Percentiles rank a stretch among this genome's conserved stretches.
Conservation (phyloP, 202 grass and related monocot species). For the Dendrocalamus latiflorus region DNA sequence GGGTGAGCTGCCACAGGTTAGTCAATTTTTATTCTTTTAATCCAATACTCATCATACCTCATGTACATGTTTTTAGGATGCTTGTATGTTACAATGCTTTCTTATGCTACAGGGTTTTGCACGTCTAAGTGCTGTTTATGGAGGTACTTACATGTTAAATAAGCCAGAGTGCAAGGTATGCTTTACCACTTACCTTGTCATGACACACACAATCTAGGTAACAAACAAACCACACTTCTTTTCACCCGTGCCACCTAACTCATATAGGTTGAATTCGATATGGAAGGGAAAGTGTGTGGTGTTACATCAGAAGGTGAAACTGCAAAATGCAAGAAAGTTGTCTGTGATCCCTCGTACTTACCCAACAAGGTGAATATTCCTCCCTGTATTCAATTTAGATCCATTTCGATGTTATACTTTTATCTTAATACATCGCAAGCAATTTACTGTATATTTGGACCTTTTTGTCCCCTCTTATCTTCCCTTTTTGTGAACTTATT, state of each 20-base stretch:
- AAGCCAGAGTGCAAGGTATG: slow-evolving; percentile 89
- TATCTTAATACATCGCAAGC: slow-evolving; percentile 4
- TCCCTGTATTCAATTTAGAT: neutral
- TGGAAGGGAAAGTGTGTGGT: slow-evolving; percentile 92
- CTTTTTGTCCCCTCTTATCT: neutral
- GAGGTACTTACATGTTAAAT: slow-evolving; percentile 92
- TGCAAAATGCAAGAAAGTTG: slow-evolving; percentile 87
- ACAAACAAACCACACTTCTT: neutral
- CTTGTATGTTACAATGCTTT: slow-evolving; percentile 15
- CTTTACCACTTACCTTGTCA: slow-evolving; percentile 13
- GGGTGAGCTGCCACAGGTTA: slow-evolving; percentile 81
- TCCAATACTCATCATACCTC: neutral
- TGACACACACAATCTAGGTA: slow-evolving; percentile 12
- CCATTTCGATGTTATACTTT: neutral
- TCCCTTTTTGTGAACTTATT: slow-evolving; percentile 17
- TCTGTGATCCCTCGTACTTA: slow-evolving; percentile 85
- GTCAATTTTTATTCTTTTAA: slow-evolving; percentile 21
- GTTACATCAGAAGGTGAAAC: slow-evolving; percentile 93
- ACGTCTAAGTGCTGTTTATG: slow-evolving; percentile 93
- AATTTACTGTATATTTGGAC: neutral
- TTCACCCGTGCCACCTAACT: neutral
- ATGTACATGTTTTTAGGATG: slow-evolving; percentile 5
- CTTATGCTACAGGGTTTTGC: slow-evolving; percentile 65
- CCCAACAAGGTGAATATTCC: slow-evolving; percentile 60
- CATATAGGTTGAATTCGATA: slow-evolving; percentile 74